Conservation (phyloP, 2,329 filamentous ascomycete species). For the Alternaria sp. region DNA sequence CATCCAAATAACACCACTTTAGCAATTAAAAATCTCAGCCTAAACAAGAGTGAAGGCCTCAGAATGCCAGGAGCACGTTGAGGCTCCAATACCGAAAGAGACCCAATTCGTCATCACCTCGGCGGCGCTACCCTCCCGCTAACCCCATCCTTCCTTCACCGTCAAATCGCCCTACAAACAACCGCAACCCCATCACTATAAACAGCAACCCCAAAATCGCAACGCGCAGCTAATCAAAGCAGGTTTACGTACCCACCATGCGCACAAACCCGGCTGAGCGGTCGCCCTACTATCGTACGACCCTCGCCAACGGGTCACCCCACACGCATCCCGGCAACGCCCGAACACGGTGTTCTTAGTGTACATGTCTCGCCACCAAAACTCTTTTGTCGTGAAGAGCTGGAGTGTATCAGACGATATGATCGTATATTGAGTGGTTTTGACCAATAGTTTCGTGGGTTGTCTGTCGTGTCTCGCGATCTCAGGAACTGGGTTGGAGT, state of each 20-base stretch:
- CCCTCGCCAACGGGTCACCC: slow-evolving; percentile 3
- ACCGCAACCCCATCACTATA: neutral
- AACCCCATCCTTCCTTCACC: neutral
- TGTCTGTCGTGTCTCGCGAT: neutral
- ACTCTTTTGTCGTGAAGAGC: neutral
- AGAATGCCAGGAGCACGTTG: neutral
- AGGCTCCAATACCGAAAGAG: neutral
- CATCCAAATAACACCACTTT: neutral
- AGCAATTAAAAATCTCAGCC: neutral
- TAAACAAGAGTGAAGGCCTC: fast-evolving
- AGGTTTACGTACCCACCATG: neutral
- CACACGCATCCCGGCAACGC: slow-evolving; percentile 4
- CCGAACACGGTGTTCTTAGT: neutral
- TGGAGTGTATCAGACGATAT: neutral
- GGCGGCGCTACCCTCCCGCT: neutral
- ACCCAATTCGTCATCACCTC: neutral
- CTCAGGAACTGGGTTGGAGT: neutral
- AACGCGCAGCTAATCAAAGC: neutral
- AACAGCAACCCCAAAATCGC: neutral
- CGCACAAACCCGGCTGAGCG: neutral
- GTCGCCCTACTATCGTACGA: slow-evolving; percentile 10
- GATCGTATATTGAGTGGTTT: neutral
- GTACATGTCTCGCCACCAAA: slow-evolving; percentile 5
- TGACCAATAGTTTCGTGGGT: neutral
- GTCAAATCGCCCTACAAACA: neutral